Evolutionary conservation across 129 eudicot genomes (phyloP), one percentile per base, ranked within the genome.

Genomic region (Flaveria sonorensis): DNA sequence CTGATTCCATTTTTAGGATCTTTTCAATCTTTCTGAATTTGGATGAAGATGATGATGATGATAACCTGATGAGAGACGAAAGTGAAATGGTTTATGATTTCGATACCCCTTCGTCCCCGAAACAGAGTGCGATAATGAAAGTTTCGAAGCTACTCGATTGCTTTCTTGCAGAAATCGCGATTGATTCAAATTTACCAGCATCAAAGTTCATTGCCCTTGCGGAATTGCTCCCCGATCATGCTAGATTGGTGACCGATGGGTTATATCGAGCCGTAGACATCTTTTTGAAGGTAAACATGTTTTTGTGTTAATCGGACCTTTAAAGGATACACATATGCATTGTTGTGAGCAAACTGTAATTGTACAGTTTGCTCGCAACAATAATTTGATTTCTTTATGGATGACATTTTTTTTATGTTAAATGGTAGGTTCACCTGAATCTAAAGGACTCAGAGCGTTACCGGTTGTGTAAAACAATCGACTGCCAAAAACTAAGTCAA

Each of bases 191-290:
- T 80, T 75, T 95, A 82, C 45, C 81, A 6, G 83, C 95, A 1
- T 83, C 91, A 0, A 95, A 92, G 86, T 86, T 91, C 30, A 88
- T 85, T 50, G 86, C 94, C 10, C 80, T 95, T 6, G 96, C 97
- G 1, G 99, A 95, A 72, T 79, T 95, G 74, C 92, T 95, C 14
- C 99, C 99, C 0, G 99, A 95, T 61, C 94, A 92, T 77, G 99
- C 97, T 26, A 90, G 99, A 30, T 50, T 89, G 80, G 86, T 88
- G 6, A 80, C 87, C 18, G 99, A 95, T 61, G 99, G 97, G 70
- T 78, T 95, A 20, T 95, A 95, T 82, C 88, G 99, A 72, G 99
- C 99, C 5, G 94, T 85, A 0, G 99, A 95, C 81, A 88, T 95
- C 77, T 95, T 86, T 82, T 87, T 95, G 78, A 95, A 95, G 97